Conservation (phyloP, 1,284 basidiomycete genomes). For the Fomitiporia mediterranea region DNA sequence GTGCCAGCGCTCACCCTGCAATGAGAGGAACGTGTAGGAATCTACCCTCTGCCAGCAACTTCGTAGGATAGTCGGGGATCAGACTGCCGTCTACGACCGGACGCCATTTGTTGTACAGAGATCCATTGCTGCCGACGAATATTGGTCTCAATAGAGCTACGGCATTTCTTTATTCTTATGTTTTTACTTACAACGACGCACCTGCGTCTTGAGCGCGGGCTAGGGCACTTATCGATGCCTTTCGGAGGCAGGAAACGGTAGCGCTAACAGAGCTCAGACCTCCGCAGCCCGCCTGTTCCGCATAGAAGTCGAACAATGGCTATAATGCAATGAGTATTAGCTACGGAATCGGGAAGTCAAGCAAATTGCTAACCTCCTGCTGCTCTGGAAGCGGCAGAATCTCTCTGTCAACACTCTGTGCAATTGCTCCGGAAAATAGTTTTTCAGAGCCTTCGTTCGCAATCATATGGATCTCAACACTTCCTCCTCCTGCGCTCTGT, state of each 20-base stretch:
- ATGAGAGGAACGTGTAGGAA: constrained; percentile 51
- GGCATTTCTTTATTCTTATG: no score
- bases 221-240: constrained; percentile 44
- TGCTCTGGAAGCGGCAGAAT: constrained; percentile 46
- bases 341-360: neutral
- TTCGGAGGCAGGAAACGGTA: constrained; percentile 44
- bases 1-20: constrained; percentile 41
- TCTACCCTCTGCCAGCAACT: constrained; percentile 38
- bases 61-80: constrained; percentile 45
- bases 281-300: constrained; percentile 41
- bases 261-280: constrained; percentile 32
- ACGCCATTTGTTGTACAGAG: constrained; percentile 35
- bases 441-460: constrained; percentile 34
- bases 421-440: constrained; percentile 50
- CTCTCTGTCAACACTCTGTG: constrained; percentile 53
- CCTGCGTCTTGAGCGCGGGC: constrained; percentile 52
- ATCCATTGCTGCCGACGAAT: constrained; percentile 32
- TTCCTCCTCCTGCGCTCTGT: constrained; percentile 55
- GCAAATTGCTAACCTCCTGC: constrained; percentile 36
- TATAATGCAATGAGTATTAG: constrained; percentile 23
- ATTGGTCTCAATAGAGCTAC: no score
- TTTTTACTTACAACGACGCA: constrained; percentile 26
- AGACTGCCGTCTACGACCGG: constrained; percentile 47
- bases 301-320: constrained; percentile 49
- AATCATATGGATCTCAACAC: constrained; percentile 51